Conservation (phyloP, 768 basidiomycete species). For the Coprinopsis cinerea region DNA sequence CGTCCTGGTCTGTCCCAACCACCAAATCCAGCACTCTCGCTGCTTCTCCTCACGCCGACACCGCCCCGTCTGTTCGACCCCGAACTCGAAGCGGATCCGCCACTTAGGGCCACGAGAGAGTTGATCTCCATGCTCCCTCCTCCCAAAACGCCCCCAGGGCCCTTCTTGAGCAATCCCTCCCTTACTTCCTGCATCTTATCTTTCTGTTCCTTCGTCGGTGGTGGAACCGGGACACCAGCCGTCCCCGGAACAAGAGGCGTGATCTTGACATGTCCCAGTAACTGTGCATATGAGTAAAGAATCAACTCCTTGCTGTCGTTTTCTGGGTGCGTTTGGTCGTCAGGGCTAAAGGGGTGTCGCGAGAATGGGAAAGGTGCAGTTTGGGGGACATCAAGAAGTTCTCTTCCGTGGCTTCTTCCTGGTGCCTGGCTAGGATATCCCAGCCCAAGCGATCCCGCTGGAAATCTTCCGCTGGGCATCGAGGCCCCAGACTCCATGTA, state of each 20-base stretch:
- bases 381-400: neutral
- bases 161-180: constrained; percentile 31
- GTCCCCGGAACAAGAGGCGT: constrained; percentile 28
- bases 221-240: too few species aligned
- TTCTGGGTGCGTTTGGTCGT: constrained; percentile 25
- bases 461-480: constrained; percentile 10
- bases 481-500: constrained; percentile 25
- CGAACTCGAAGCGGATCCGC: neutral
- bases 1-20: neutral
- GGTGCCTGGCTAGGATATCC: constrained; percentile 36
- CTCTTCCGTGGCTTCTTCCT: neutral
- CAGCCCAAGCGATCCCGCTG: constrained; percentile 30
- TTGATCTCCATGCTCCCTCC: constrained; percentile 79
- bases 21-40: neutral
- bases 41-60: neutral
- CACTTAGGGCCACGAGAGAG: neutral
- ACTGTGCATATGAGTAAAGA: constrained; percentile 81
- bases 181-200: constrained; percentile 43
- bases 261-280: constrained; percentile 62
- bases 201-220: constrained; percentile 37
- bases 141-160: constrained; percentile 45
- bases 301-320: constrained; percentile 44
- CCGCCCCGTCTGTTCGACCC: neutral
- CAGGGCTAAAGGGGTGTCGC: constrained; percentile 37
- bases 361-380: constrained; percentile 12